phyloP scores from a whole-genome alignment of 108 stramenopile species.

The Nannochloropsis salina region DNA sequence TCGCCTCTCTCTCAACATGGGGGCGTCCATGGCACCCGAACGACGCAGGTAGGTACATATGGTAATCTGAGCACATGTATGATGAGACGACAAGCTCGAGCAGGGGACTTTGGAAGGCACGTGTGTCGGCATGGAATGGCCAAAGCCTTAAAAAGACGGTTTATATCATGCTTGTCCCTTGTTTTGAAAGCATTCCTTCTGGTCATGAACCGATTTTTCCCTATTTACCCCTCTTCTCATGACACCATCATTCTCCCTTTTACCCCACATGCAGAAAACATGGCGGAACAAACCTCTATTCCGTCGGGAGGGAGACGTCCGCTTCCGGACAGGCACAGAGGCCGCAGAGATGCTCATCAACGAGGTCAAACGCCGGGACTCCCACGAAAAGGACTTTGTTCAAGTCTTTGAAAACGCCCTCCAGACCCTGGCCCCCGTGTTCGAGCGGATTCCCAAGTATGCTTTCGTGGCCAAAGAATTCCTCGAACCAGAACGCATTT shows the following conservation, averaged over 20 bases:
- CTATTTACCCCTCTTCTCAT: background rate
- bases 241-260: background rate
- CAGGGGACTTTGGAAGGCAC: too few species aligned
- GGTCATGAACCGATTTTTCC: background rate
- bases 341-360: conserved; percentile 45
- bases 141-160: too few species aligned
- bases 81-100: too few species aligned
- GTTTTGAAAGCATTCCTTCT: background rate
- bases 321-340: conserved; percentile 41
- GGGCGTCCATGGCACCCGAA: conserved; percentile 39
- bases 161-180: too few species aligned
- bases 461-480: conserved; percentile 87
- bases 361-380: conserved; percentile 67
- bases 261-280: conserved; percentile 32
- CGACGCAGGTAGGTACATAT: background rate
- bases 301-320: conserved; percentile 41
- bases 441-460: conserved; percentile 87
- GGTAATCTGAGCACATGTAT: too few species aligned
- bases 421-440: conserved; percentile 74
- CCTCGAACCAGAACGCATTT: conserved; percentile 57
- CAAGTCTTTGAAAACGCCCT: conserved; percentile 66
- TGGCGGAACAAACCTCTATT: conserved; percentile 49
- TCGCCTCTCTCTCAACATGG: conserved; percentile 38
- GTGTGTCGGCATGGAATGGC: too few species aligned
- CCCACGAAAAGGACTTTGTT: conserved; percentile 73